Percentiles rank a stretch among this genome's conserved stretches.
These are phyloP conservation scores for Mediolabrus comicus DNA, from an alignment of 108 stramenopile species.

Conservation along the genomic window DNA sequence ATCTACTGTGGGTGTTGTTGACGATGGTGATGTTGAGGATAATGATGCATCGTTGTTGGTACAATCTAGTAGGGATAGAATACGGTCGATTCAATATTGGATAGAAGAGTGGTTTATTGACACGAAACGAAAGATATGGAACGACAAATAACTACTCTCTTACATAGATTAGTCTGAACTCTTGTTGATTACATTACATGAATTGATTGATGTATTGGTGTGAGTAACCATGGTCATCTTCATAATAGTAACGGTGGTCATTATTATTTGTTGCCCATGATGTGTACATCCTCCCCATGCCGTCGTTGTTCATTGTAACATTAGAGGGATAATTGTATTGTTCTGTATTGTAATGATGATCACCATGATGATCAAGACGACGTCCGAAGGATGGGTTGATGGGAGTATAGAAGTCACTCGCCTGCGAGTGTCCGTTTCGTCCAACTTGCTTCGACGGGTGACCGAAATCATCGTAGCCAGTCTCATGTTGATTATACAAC, in stretches of 20 bases:
- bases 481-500: neutral
- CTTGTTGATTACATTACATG: too few species aligned
- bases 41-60: constrained; percentile 5
- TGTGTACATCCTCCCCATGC: too few species aligned
- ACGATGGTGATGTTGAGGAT: neutral
- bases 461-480: neutral
- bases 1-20: constrained; percentile 12
- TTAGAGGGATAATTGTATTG: neutral
- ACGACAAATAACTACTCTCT: neutral
- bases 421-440: neutral
- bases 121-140: neutral
- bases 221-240: neutral
- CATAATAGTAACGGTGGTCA: neutral
- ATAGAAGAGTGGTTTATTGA: constrained; percentile 6
- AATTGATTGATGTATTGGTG: neutral
- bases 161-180: neutral
- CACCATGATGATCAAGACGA: neutral
- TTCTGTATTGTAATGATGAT: neutral
- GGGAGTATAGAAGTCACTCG: neutral
- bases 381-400: neutral
- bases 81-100: constrained; percentile 19
- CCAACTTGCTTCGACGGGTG: neutral
- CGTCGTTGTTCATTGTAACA: neutral
- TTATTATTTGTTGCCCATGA: too few species aligned
- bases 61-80: constrained; percentile 24